Evolutionary conservation across 257 asterid genomes (phyloP).

Genomic region (Linderniella brevidens): DNA sequence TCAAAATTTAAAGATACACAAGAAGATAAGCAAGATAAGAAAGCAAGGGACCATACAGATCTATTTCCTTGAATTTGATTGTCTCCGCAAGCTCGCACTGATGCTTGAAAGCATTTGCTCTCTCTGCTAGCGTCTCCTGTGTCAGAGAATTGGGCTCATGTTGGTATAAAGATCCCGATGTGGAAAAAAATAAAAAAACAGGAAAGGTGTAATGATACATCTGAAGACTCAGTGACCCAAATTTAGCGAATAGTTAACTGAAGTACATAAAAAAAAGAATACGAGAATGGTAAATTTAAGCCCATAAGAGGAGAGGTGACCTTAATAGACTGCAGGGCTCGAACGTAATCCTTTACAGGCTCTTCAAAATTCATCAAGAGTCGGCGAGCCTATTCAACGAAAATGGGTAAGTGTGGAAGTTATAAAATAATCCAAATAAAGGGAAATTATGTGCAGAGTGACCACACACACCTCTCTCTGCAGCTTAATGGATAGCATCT

Average conservation of each 20-base stretch:
- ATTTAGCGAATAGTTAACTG: no score
- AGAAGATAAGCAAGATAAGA: no score
- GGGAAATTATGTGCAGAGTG: no score
- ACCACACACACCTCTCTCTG: constrained; percentile 57
- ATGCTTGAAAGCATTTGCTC: constrained; percentile 78
- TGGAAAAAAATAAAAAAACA: constrained; percentile 5
- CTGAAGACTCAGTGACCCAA: no score
- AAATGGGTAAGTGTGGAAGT: no score
- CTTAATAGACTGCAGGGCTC: constrained; percentile 94
- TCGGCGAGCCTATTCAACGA: constrained; percentile 55
- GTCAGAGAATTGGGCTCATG: constrained; percentile 12
- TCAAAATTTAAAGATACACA: no score
- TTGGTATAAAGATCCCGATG: no score
- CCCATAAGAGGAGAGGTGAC: constrained; percentile 21
- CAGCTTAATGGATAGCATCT: constrained; percentile 52
- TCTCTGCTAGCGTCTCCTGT: constrained; percentile 84
- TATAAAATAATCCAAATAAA: constrained; percentile 3
- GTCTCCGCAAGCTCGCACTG: constrained; percentile 80
- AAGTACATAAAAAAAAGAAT: neutral
- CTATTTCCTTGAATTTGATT: constrained; percentile 93
- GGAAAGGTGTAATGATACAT: constrained; percentile 6
- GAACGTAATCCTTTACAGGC: constrained; percentile 90
- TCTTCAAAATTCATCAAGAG: constrained; percentile 93
- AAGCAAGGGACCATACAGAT: constrained; percentile 31
- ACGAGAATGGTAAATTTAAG: neutral